Evolutionary conservation across 371 early-diverging fungal species (phyloP).

Genomic region (Circinella minor): DNA sequence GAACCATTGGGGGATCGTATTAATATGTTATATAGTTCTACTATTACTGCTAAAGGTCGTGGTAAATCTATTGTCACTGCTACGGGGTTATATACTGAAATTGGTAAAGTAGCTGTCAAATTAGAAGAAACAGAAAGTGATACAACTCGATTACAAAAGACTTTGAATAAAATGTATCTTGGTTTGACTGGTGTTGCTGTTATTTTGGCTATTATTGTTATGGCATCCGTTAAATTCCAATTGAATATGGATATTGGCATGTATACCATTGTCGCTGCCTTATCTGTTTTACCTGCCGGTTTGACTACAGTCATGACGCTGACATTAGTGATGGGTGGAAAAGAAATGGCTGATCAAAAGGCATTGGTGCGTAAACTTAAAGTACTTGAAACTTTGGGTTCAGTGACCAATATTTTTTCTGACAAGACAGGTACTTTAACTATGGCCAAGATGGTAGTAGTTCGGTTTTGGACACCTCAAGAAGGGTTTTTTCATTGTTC

Average conservation of each 20-base stretch:
- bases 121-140: neutral
- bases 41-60: constrained; percentile 55
- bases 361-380: constrained; percentile 91
- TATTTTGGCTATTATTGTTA: constrained; percentile 58
- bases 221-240: constrained; percentile 61
- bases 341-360: constrained; percentile 84
- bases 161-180: constrained; percentile 65
- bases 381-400: constrained; percentile 89
- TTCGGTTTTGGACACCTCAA: constrained; percentile 73
- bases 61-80: constrained; percentile 79
- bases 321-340: constrained; percentile 92
- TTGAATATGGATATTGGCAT: constrained; percentile 64
- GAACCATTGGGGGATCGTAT: constrained; percentile 62
- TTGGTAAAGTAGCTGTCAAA: constrained; percentile 81
- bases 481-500: constrained; percentile 67
- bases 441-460: constrained; percentile 89
- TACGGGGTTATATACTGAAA: constrained; percentile 87
- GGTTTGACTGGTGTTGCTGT: constrained; percentile 59
- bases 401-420: constrained; percentile 92
- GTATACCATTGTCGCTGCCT: constrained; percentile 85
- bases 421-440: constrained; percentile 97
- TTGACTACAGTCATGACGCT: constrained; percentile 89
- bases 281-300: constrained; percentile 96
- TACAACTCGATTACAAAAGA: constrained; percentile 47
- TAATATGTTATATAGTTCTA: constrained; percentile 67